Evolutionary conservation across 2,329 filamentous ascomycete species (phyloP).

Genomic region (Xylariaceae sp.): DNA sequence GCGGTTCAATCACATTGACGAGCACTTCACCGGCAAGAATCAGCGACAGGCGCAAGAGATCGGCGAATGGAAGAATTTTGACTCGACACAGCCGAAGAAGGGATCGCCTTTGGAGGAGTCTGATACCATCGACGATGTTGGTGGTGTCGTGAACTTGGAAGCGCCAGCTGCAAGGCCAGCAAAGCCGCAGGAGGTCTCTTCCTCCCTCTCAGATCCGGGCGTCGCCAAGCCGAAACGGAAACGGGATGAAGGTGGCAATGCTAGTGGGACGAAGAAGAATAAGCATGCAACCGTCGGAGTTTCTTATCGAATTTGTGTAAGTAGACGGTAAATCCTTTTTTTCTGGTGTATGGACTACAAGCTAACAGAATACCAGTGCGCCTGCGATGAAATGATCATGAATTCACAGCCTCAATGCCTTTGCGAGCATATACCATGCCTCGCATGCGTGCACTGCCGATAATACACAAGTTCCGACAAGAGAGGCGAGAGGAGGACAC

Average conservation of each 20-base stretch:
- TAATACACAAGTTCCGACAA: not conserved
- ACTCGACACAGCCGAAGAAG: slow-evolving; percentile 21
- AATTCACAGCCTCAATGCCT: slow-evolving; percentile 2
- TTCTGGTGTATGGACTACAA: not conserved
- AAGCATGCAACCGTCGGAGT: slow-evolving; percentile 2
- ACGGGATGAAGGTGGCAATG: slow-evolving; percentile 14
- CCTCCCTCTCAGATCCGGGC: too few species aligned
- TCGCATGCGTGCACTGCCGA: slow-evolving; percentile 16
- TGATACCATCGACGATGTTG: slow-evolving; percentile 13
- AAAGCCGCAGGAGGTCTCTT: too few species aligned
- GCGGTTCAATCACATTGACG: slow-evolving; percentile 69
- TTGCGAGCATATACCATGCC: slow-evolving; percentile 20
- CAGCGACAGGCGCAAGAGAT: slow-evolving; percentile 40
- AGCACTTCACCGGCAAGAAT: slow-evolving; percentile 58
- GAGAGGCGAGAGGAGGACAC: not conserved
- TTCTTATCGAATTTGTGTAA: slow-evolving; percentile 8
- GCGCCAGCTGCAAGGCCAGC: too few species aligned
- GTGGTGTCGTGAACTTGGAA: too few species aligned
- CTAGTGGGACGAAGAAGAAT: slow-evolving; percentile 13
- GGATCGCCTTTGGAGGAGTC: slow-evolving; percentile 12
- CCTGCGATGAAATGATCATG: slow-evolving; percentile 11
- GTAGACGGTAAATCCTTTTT: slow-evolving; percentile 1
- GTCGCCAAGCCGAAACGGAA: slow-evolving; percentile 19
- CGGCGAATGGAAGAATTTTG: slow-evolving; percentile 50
- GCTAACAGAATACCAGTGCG: slow-evolving; percentile 12